Evolutionary conservation across 495 filamentous ascomycete genomes (phyloP), one percentile per base, ranked within the genome.

Genomic region (Staphylotrichum tortipilum): DNA sequence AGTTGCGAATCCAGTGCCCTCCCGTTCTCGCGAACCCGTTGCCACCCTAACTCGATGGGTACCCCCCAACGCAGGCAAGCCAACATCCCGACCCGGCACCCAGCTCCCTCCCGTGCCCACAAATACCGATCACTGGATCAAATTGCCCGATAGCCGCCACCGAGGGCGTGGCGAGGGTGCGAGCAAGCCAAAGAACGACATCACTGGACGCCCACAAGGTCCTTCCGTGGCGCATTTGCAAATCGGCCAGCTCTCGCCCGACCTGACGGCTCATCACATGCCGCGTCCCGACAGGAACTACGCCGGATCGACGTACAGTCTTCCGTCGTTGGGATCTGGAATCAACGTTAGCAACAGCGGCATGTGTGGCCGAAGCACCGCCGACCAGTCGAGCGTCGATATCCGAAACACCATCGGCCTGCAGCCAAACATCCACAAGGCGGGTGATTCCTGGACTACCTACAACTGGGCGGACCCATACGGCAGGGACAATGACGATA

Each of bases 361-460:
- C 15, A 30, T 49, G 15, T 50, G 41, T 3, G 3, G 44, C 15
- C 39, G 33, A 47, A 5, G n/a, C n/a, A 35, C 29, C 9, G 26
- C 1, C 23, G 23, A 24, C 28, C 9, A 12, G 4, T 11, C 39
- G 0, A 1, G 17, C 9, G 12, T 19, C 10, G 61, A 63, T 28
- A 49, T 59, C 17, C 53, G 61, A 3, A 55, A 53, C 37, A 11
- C n/a, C 3, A 57, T 63, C 36, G 55, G 41, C 6, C 44, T 49
- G 5, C 18, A 47, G 37, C 44, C 45, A 29, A 38, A 36, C 22
- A 37, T 61, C 34, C 11, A 24, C n/a, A 3, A 15, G 2, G 34
- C 24, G 3, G 33, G 14, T 3, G 36, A 52, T 17, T 40, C 29
- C 7, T 57, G 41, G 49, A 6, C 36, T 19, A 49, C 30, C 4